Conservation (phyloP, 768 basidiomycete species). For the Termitomyces titanicus region DNA sequence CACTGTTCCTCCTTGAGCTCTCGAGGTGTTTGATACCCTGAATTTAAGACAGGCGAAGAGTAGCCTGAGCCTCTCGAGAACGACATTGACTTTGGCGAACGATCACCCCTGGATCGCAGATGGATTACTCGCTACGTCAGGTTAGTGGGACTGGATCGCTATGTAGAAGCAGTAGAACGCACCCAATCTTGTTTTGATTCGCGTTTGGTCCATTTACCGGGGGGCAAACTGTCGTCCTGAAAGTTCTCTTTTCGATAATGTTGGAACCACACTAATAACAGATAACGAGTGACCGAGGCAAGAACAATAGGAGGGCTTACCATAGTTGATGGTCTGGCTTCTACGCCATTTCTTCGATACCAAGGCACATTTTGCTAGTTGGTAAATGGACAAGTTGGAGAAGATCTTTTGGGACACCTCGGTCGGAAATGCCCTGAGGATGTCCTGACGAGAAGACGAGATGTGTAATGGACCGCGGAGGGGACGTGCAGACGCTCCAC, state of each 20-base stretch:
- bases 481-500: conserved; percentile 44
- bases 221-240: conserved; percentile 71
- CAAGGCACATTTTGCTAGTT: conserved; percentile 73
- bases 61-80: conserved; percentile 43
- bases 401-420: conserved; percentile 82
- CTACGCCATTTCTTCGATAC: conserved; percentile 86
- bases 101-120: conserved; percentile 39
- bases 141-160: conserved; percentile 2
- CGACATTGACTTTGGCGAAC: conserved; percentile 30
- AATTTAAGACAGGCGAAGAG: conserved; percentile 43
- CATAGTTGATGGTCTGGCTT: conserved; percentile 90
- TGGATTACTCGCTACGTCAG: conserved; percentile 48
- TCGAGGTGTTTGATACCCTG: conserved; percentile 73
- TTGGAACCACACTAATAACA: conserved; percentile 82
- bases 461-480: conserved; percentile 46
- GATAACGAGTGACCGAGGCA: background rate
- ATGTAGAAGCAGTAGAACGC: conserved; percentile 17
- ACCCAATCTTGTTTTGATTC: conserved; percentile 96
- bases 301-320: conserved; percentile 35
- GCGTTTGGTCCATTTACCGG: conserved; percentile 87
- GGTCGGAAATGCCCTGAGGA: conserved; percentile 71
- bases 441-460: conserved; percentile 43
- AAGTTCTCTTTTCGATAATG: conserved; percentile 87
- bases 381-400: conserved; percentile 49
- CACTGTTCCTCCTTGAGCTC: conserved; percentile 80